phyloP scores from a whole-genome alignment of 306 rosid genomes.

The Castanospermum australe region DNA sequence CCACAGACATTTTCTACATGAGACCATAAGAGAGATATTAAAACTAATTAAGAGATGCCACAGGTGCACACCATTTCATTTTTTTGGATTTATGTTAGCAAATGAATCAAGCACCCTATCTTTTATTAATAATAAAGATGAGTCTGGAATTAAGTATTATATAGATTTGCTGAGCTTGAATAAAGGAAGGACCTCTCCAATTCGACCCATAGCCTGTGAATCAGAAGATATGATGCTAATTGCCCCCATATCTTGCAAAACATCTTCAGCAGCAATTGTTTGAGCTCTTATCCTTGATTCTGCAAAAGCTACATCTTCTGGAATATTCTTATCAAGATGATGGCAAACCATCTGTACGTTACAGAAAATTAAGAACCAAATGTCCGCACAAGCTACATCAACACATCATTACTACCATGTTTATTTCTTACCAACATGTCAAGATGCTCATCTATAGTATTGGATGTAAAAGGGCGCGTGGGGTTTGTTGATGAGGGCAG shows the following conservation, averaged over 20 bases:
- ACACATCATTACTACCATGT: not conserved
- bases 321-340: conserved; percentile 75
- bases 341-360: conserved; percentile 86
- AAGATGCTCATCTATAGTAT: conserved; percentile 88
- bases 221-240: conserved; percentile 93
- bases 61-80: not conserved
- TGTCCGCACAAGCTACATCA: not conserved
- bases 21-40: not conserved
- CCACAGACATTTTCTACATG: conserved; percentile 3
- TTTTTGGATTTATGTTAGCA: too few species aligned
- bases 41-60: not conserved
- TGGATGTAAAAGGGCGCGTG: conserved; percentile 77
- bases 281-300: conserved; percentile 90
- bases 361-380: conserved; percentile 22
- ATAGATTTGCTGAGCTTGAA: not conserved
- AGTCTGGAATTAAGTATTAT: not conserved
- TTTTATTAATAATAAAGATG: not conserved
- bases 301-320: conserved; percentile 85
- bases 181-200: conserved; percentile 78
- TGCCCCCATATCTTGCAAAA: conserved; percentile 97
- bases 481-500: conserved; percentile 92
- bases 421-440: conserved; percentile 83
- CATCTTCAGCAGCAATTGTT: conserved; percentile 97
- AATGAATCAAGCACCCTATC: too few species aligned
- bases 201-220: conserved; percentile 98